Evolutionary conservation across 768 basidiomycete species (phyloP), one percentile per base, ranked within the genome.

Genomic region (Tricholoma sp.): DNA sequence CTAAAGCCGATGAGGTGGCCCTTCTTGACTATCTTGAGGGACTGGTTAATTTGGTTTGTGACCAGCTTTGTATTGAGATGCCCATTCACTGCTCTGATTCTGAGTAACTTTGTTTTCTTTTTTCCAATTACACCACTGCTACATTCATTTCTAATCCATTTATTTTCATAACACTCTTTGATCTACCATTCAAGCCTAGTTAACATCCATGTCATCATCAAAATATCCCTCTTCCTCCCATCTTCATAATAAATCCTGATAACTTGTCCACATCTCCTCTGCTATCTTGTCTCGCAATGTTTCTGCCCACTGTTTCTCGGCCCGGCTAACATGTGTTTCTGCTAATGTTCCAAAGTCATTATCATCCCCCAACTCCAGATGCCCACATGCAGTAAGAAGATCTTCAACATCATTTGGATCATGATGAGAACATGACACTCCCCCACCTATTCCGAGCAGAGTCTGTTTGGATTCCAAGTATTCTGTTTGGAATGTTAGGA

Each of bases 361-460:
- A n/a, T n/a, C n/a, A 5, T n/a, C 5, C 39, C 12, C 37, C 37
- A 39, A n/a, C n/a, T n/a, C n/a, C n/a, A n/a, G n/a, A n/a, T n/a
- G n/a, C n/a, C n/a, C n/a, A n/a, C 18, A n/a, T 18, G 27, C 49
- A 16, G 21, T 6, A 16, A 27, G 22, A 51, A 47, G 12, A 54
- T 61, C 60, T 3, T 61, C 61, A 24, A 67, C 62, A 56, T 71
- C 67, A 5, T 70, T 65, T 0, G 65, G 64, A 52, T 74, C 72
- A 61, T 71, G n/a, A n/a, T n/a, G n/a, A n/a, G n/a, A n/a, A n/a
- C n/a, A n/a, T n/a, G n/a, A n/a, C n/a, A n/a, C n/a, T n/a, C n/a
- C n/a, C n/a, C n/a, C n/a, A n/a, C n/a, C n/a, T n/a, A n/a, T n/a
- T n/a, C n/a, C n/a, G n/a, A n/a, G n/a, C n/a, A n/a, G n/a, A n/a